Evolutionary conservation across 1,284 basidiomycete species (phyloP), one percentile per base, ranked within the genome.

Genomic region (Leccinum solheimii): DNA sequence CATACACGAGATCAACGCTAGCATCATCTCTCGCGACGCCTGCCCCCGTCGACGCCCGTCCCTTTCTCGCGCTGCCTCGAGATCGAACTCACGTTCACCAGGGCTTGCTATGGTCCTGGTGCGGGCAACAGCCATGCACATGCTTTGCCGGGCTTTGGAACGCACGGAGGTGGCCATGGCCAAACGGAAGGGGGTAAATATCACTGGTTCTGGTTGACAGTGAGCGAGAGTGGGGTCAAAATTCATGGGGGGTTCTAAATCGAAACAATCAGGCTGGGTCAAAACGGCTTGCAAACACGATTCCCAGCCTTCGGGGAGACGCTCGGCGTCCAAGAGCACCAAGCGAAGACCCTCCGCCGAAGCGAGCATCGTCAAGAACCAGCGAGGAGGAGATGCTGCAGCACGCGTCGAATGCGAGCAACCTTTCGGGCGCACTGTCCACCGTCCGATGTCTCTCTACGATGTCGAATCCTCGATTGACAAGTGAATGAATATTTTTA

Each of bases 391-490:
- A 38, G 14, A 38, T 93, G 21, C 75, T 93, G n/a, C 79, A 83
- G 5, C 90, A 90, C 74, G 89, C 90, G 19, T 84, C 90, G 5
- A 83, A 81, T 56, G 86, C 88, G 2, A 83, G 81, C 61, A 78
- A 82, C 34, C 81, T 92, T 1, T 83, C 88, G 57, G 86, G 84
- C 0, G 86, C 87, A 2, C 74, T 93, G 8, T 77, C 78, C 0
- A 81, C 82, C 30, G 87, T 92, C 43, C 80, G 84, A 45, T 77
- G 80, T n/a, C 88, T 1, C 77, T 93, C 13, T 76, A 86, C 68
- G 81, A 92, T 68, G 75, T 97, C 58, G 82, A 90, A 67, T 69
- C 82, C 38, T 86, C 89, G 60, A 77, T 95, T 8, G 90, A 91
- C 66, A 91, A 88, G 86, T 91, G 64, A 66, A 79, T 62, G 4